Evolutionary conservation across 1,284 basidiomycete species (phyloP), one percentile per base, ranked within the genome.

Genomic region (Volvariella surrecta): DNA sequence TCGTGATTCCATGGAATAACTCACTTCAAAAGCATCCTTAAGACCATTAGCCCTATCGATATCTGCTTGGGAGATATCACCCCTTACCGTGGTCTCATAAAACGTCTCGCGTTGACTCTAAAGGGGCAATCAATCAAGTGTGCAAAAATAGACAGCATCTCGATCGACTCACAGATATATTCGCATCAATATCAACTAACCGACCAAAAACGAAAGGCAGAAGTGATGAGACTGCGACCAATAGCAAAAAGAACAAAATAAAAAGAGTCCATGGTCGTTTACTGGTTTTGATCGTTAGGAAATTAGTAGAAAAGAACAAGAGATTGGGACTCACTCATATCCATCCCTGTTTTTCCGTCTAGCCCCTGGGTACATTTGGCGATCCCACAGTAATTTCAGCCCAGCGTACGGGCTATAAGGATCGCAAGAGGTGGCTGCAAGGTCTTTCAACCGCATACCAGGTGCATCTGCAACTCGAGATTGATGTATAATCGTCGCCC

Each of bases 401-500:
- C 57, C 65, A 30, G 55, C 47, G 40, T 48, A 50, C 15, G 54
- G 44, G 18, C 60, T 60, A 13, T 52, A 56, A 3, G 59, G 54
- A 45, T 61, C 54, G 3, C 55, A 45, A 1, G 61, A 52, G 15
- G 53, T 55, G 0, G 55, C 52, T 2, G 59, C 62, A 31, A 68
- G 48, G 54, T 66, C 64, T 37, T 53, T 55, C 13, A 68, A 40
- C 21, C 56, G 50, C 9, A 67, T 51, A 11, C 66, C 65, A n/a
- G 58, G 57, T 10, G 50, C 50, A 21, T 55, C 51, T 9, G 54
- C 37, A 35, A 53, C 51, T 15, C 52, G 55, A 30, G 63, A 66
- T 47, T 64, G 64, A 41, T 71, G 65, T 15, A 70, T 67, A 7
- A 70, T 49, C 2, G 64, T 70, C 2, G 66, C 66, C 66, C 68